Conservation (phyloP, 2,329 filamentous ascomycete species). For the Cryphonectria radicalis region DNA sequence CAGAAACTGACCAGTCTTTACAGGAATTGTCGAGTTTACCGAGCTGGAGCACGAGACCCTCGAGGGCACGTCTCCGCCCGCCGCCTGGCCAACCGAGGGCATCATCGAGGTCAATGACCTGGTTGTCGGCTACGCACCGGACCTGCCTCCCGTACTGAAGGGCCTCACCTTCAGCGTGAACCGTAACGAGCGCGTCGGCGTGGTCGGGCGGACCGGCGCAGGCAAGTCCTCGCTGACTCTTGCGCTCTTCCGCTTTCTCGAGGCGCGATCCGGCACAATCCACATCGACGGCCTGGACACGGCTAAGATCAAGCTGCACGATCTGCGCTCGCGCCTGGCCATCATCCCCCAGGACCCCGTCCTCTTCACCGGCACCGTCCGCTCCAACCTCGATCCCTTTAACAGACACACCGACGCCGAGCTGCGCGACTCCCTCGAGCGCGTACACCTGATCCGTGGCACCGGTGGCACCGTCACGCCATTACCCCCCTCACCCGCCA, state of each 20-base stretch:
- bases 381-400: constrained; percentile 79
- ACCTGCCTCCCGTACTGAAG: constrained; percentile 72
- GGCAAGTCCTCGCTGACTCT: constrained; percentile 78
- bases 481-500: constrained; percentile 43
- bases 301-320: constrained; percentile 69
- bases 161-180: constrained; percentile 69
- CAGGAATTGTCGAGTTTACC: constrained; percentile 70
- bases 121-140: constrained; percentile 71
- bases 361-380: constrained; percentile 77
- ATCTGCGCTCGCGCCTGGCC: constrained; percentile 72
- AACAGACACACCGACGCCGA: constrained; percentile 70
- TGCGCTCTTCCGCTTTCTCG: constrained; percentile 77
- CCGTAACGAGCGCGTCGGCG: constrained; percentile 72
- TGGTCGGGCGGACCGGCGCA: constrained; percentile 77
- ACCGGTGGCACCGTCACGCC: constrained; percentile 47
- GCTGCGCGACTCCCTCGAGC: constrained; percentile 69
- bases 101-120: constrained; percentile 74
- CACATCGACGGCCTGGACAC: constrained; percentile 76
- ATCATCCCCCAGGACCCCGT: constrained; percentile 84
- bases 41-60: constrained; percentile 70
- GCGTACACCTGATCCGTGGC: constrained; percentile 64
- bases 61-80: constrained; percentile 63
- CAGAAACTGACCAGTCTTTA: not conserved
- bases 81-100: constrained; percentile 77
- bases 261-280: constrained; percentile 68